Conservation (phyloP, 2,329 filamentous ascomycete species). For the Colletotrichum sp. region DNA sequence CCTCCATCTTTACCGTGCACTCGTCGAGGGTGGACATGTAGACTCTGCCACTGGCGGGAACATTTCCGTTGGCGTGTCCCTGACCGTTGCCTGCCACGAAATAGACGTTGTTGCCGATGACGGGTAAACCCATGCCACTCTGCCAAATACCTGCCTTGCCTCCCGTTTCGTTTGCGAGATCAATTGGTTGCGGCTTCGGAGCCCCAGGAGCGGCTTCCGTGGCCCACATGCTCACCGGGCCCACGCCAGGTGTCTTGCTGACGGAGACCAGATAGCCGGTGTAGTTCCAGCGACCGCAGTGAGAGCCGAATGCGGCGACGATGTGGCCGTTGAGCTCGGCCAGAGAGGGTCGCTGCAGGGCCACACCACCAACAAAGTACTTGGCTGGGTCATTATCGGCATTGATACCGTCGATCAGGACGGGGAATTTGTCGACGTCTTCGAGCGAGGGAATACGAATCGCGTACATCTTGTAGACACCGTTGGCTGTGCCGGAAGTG, state of each 20-base stretch:
- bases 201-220: constrained; percentile 38
- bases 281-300: constrained; percentile 53
- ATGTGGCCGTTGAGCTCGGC: constrained; percentile 37
- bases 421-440: constrained; percentile 43
- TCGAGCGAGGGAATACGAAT: constrained; percentile 41
- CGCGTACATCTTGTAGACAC: constrained; percentile 43
- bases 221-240: constrained; percentile 31
- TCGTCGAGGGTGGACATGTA: constrained; percentile 36
- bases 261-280: constrained; percentile 35
- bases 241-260: constrained; percentile 32
- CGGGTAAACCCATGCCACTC: constrained; percentile 37
- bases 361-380: constrained; percentile 49
- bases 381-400: constrained; percentile 49
- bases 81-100: constrained; percentile 30
- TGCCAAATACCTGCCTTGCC: constrained; percentile 43
- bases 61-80: constrained; percentile 36
- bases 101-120: constrained; percentile 32
- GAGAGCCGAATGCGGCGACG: constrained; percentile 51
- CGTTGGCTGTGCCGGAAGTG: constrained; percentile 32
- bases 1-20: constrained; percentile 32
- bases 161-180: constrained; percentile 1
- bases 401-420: constrained; percentile 45
- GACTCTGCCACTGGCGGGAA: constrained; percentile 35
- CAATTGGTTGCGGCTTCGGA: constrained; percentile 26
- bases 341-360: constrained; percentile 48